Evolutionary conservation across 345 rosid species (phyloP).

Genomic region (Acer saccharum): DNA sequence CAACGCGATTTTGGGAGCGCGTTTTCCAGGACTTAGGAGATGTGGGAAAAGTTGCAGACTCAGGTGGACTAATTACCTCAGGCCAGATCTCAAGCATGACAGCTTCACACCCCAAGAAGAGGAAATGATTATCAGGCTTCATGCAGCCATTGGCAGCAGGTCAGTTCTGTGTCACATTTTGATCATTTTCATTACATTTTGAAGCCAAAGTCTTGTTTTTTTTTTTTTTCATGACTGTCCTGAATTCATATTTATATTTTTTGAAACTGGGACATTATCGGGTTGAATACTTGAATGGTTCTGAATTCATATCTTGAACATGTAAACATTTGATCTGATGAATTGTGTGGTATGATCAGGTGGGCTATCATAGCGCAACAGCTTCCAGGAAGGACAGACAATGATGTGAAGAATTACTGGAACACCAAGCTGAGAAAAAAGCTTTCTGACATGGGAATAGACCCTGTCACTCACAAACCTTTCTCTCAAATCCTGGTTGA

Average conservation of each 20-base stretch:
- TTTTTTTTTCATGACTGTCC: no score
- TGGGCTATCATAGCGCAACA: slow-evolving; percentile 94
- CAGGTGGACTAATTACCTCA: slow-evolving; percentile 66
- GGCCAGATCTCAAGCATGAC: slow-evolving; percentile 63
- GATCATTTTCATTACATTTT: no score
- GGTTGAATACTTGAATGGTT: no score
- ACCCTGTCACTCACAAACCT: slow-evolving; percentile 89
- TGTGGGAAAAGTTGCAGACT: slow-evolving; percentile 88
- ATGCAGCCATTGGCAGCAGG: slow-evolving; percentile 95
- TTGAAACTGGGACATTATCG: no score
- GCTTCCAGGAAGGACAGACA: slow-evolving; percentile 90
- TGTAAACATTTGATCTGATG: background rate
- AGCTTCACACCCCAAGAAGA: slow-evolving; percentile 84
- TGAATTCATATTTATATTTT: no score
- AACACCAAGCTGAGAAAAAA: slow-evolving; percentile 87
- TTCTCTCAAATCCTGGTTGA: slow-evolving; percentile 89
- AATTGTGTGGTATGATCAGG: slow-evolving; percentile 38
- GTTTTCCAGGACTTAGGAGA: slow-evolving; percentile 56
- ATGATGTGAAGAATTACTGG: slow-evolving; percentile 94
- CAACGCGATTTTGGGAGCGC: slow-evolving; percentile 3
- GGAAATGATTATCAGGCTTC: slow-evolving; percentile 80
- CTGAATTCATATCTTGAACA: no score
- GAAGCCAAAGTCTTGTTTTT: no score
- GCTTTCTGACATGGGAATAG: slow-evolving; percentile 92
- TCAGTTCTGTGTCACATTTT: slow-evolving; percentile 20